Base-by-base conservation (phyloP, 225 moss, liverwort and hornwort species). In the Marchantia polymorpha region DNA sequence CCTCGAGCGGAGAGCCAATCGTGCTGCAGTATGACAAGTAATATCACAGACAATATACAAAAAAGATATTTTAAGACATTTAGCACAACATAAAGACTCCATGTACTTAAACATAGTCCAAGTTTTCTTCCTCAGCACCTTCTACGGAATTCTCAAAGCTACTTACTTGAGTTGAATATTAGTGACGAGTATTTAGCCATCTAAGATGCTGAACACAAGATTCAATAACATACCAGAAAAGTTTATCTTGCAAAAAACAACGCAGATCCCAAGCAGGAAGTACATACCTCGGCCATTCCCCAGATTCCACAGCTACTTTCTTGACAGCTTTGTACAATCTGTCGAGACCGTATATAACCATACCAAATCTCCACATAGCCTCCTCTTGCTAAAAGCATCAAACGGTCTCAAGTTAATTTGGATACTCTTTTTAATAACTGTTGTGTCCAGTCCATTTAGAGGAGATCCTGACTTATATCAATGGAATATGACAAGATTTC, bases 251-350 rank as follows among this genome's bases (percentile, higher is more conserved):
- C n/a, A n/a, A n/a, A n/a, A n/a, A n/a, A n/a, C n/a, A n/a, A 39
- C 5, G 39, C 39, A 39, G 39, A 39, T 39, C 39, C 39, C 58
- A 29, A 50, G 71, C 50, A 71, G n/a, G 1, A 71, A 53, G 54
- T 26, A 46, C 39, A 27, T 59, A 93, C 97, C 94, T 99, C 68
- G 80, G 22, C 97, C 97, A 99, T 85, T 99, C 97, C 64, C 90
- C 88, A 64, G 89, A 84, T 63, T 89, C 81, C 51, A 9, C 75
- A 47, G 97, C 92, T 73, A 92, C 80, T 46, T 78, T 88, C 75
- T 80, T 88, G 75, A 93, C 95, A 73, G 86, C 89, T 79, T 82
- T 89, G 75, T 85, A 89, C 50, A 99, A 84, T 72, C 89, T 90
- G 83, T 99, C 97, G 73, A 99, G 90, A 74, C 85, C 83, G 81